These are phyloP conservation scores for Aaosphaeria arxii DNA, from an alignment of 2,329 filamentous ascomycete species.

Conservation along the genomic window DNA sequence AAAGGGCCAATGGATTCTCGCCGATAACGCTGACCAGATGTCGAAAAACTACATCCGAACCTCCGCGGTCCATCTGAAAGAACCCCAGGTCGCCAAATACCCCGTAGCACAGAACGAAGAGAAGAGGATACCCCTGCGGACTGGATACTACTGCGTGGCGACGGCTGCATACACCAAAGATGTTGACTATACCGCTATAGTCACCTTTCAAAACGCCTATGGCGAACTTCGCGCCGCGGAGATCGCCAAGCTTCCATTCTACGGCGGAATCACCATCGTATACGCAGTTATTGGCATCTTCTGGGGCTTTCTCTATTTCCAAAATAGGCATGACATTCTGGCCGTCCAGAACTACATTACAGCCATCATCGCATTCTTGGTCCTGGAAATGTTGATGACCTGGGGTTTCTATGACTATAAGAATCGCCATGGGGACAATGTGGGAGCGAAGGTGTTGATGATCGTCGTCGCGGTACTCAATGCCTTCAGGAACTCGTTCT, in stretches of 20 bases:
- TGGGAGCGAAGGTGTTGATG: constrained; percentile 80
- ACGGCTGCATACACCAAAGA: constrained; percentile 67
- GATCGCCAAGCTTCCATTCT: constrained; percentile 96
- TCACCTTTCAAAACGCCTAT: constrained; percentile 93
- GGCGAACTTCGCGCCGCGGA: constrained; percentile 93
- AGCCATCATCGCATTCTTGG: constrained; percentile 88
- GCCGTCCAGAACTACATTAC: constrained; percentile 99
- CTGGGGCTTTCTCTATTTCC: constrained; percentile 94
- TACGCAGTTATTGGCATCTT: constrained; percentile 85
- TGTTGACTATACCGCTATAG: constrained; percentile 71
- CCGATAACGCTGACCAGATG: constrained; percentile 68
- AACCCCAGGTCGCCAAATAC: constrained; percentile 74
- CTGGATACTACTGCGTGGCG: constrained; percentile 93
- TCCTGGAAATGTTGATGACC: constrained; percentile 95
- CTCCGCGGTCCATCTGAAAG: constrained; percentile 76
- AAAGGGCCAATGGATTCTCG: constrained; percentile 79
- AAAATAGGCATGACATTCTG: constrained; percentile 89
- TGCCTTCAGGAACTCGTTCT: constrained; percentile 93
- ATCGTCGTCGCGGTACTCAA: constrained; percentile 91
- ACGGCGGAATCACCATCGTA: constrained; percentile 88
- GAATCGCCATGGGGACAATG: constrained; percentile 82
- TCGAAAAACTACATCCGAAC: constrained; percentile 74
- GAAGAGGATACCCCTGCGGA: constrained; percentile 53
- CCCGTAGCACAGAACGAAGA: constrained; percentile 55
- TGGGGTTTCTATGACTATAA: constrained; percentile 99